Base-by-base conservation (phyloP, 768 basidiomycete genomes). In the Lyophyllum shimeji region DNA sequence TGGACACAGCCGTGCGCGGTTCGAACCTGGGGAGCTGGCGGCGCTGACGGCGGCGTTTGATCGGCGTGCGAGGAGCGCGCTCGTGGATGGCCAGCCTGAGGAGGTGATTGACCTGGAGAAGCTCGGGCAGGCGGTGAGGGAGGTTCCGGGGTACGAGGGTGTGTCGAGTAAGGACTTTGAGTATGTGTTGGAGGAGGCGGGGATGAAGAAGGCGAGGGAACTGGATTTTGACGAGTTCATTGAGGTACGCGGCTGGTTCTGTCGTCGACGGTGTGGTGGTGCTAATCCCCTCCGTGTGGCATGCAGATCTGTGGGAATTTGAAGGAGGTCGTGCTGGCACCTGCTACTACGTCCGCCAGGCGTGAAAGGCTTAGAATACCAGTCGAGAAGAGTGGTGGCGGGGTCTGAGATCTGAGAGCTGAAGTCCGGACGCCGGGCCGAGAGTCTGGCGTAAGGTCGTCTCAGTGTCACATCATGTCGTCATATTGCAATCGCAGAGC, bases 211-310 rank as follows among this genome's bases (percentile, higher is more conserved):
- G 20, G 75, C 78, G 63, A 69, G 71, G 25, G 79, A 80, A 23
- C 71, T 97, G 46, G 84, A 86, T 58, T 85, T 93, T 63, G 89
- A 95, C 60, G 90, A 92, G 66, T 95, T 95, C 69, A 76, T 95
- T 46, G 93, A 95, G 83, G 91, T 91, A 60, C 12, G 85, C 72
- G 34, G 15, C 8, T 21, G 17, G 48, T 43, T 54, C 12, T 37
- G 5, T 9, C 29, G 7, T 13, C 12, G 34, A 37, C 11, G 15
- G n/a, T 37, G 12, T 37, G 2, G 6, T 37, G 34, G 15, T n/a
- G 12, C 34, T 37, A 11, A 17, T 37, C 2, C 15, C 3, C 15
- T 37, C 15, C 34, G 34, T 13, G 34, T 29, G 34, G 11, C 7
- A 12, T 37, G 7, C 15, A 91, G 90, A 81, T 91, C 37, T 91